A percentile compares a stretch with the other conserved stretches of the same genome.
Conservation (phyloP, 1,284 basidiomycete species). For the Quambalaria eucalypti region DNA sequence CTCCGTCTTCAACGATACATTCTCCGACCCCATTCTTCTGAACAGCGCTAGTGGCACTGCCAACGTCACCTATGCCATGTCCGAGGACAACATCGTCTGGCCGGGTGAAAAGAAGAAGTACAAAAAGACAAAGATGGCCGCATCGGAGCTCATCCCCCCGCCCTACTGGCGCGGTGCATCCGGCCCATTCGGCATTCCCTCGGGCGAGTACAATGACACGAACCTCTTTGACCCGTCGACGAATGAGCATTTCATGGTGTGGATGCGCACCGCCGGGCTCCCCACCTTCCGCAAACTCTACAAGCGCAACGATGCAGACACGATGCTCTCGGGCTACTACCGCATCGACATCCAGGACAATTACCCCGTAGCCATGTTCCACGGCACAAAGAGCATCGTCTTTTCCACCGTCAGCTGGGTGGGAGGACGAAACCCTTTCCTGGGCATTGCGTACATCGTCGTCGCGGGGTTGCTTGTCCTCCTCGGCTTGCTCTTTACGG, state of each 20-base stretch:
- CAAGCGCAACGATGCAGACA: slow-evolving; percentile 73
- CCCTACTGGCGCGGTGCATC: slow-evolving; percentile 63
- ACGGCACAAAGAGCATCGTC: slow-evolving; percentile 91
- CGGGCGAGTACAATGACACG: slow-evolving; percentile 59
- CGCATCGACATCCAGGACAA: slow-evolving; percentile 71
- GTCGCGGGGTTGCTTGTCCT: slow-evolving; percentile 77
- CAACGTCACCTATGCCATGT: slow-evolving; percentile 60
- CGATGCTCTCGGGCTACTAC: slow-evolving; percentile 68
- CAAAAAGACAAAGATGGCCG: slow-evolving; percentile 38
- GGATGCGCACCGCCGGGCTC: slow-evolving; percentile 96
- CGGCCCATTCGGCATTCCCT: slow-evolving; percentile 54
- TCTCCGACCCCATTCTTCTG: slow-evolving; percentile 58
- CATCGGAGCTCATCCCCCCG: slow-evolving; percentile 70
- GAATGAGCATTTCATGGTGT: slow-evolving; percentile 96
- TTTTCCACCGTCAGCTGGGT: slow-evolving; percentile 97
- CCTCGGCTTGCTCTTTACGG: slow-evolving; percentile 77
- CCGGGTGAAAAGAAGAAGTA: slow-evolving; percentile 88
- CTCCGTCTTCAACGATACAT: slow-evolving; percentile 94
- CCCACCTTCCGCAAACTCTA: slow-evolving; percentile 95
- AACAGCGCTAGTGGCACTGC: slow-evolving; percentile 52
- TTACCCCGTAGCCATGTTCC: slow-evolving; percentile 83
- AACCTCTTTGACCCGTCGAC: slow-evolving; percentile 65
- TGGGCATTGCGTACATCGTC: slow-evolving; percentile 92
- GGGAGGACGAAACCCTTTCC: slow-evolving; percentile 92
- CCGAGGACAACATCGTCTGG: slow-evolving; percentile 80